Evolutionary conservation across 129 eudicot species (phyloP), one percentile per base, ranked within the genome.

Genomic region (Chrysanthemum lavandulifolium): DNA sequence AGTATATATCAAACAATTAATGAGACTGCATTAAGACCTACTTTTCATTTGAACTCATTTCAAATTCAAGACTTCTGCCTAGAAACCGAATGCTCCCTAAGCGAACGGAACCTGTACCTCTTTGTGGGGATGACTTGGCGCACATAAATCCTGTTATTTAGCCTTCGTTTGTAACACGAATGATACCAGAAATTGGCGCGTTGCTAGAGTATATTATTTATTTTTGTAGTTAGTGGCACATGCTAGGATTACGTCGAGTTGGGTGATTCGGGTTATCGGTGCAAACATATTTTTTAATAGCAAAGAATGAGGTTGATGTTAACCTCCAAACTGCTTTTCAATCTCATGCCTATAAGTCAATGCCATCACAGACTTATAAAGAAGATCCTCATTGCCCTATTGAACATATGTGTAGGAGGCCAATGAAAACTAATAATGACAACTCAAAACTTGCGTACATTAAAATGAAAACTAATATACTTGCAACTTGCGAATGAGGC

Each of bases 151-250:
- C 58, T 53, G 16, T 53, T 3, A 53, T 6, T 0, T 53, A 53
- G 58, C 16, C 58, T 53, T 53, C 58, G 58, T 13, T 13, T 6
- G 54, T 74, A 31, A 75, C 72, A 45, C 23, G 18, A 13, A 36
- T 3, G 43, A 76, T 75, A 12, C 27, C 27, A 57, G 52, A 52
- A 65, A 68, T 53, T 8, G 68, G 14, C 18, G 56, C 61, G 21
- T 61, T 25, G 8, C 50, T 68, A 61, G 62, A 12, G 25, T 40
- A 61, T 47, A 65, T 12, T 19, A 6, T 25, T 58, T 49, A 31
- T 50, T 15, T 65, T 50, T 73, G 16, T 45, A 36, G 48, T 64
- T 61, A 43, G 73, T 73, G 81, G 76, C 89, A 81, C 90, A 80
- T 85, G 88, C 76, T 70, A 62, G 67, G 61, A 85, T 85, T 88